Base-by-base conservation (phyloP, 306 rosid genomes). In the Vigna angularis region DNA sequence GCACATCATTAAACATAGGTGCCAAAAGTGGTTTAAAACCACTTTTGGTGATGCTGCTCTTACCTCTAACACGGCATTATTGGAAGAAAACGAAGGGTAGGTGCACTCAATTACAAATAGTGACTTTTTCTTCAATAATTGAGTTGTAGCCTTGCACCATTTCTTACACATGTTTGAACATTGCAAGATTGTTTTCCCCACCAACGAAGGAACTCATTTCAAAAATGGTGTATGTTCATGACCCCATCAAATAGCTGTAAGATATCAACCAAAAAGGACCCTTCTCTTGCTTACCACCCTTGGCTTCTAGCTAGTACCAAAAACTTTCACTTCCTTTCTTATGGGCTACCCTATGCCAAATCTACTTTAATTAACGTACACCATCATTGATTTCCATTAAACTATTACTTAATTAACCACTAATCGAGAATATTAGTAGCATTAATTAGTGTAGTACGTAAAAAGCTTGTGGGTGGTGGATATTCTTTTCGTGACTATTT, bases 171-270 rank as follows among this genome's bases (percentile, higher is more conserved):
- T 9, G 9, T 73, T 18, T 57, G 47, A 51, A 30, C 53, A 59
- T 59, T 4, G 59, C 4, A 22, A 53, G 26, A 63, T 68, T 24
- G 38, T 30, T 65, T 75, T 40, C 73, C 82, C 73, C 40, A 50
- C 55, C 50, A 18, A 15, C 30, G 66, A 76, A 50, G 24, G 48
- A 81, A 66, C 49, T 72, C 79, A 24, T 58, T 32, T 75, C 72
- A 48, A 48, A 36, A 57, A 61, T 9, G 40, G 14, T 14, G 47
- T 20, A 68, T 73, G 26, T 61, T 32, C 15, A 40, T 42, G 91
- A 78, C 88, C 90, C 91, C 92, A 88, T 78, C 40, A 28, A 81
- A 38, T 78, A 79, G 94, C 91, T 86, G 88, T 89, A 85, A 73
- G 86, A 85, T 83, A 81, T 81, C 84, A 72, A 71, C 55, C 52